phyloP scores from a whole-genome alignment of 2,329 filamentous ascomycete genomes.

The Westerdykella aurantiaca region DNA sequence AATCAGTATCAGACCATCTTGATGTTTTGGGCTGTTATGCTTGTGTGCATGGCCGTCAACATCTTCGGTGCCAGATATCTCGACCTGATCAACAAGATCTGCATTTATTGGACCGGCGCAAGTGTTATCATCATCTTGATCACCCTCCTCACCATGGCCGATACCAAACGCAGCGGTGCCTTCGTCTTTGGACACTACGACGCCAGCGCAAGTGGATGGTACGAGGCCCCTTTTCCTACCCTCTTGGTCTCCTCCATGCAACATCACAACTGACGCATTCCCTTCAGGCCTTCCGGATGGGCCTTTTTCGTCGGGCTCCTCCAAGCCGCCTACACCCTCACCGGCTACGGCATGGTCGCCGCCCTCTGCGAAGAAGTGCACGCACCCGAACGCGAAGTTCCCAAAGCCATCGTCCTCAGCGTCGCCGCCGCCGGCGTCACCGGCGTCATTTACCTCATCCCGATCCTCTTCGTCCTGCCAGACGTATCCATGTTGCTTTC shows the following conservation, averaged over 20 bases:
- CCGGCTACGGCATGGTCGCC: slow-evolving; percentile 65
- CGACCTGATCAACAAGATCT: slow-evolving; percentile 65
- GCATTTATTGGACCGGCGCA: slow-evolving; percentile 65
- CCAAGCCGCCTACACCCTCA: slow-evolving; percentile 58
- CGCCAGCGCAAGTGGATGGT: slow-evolving; percentile 59
- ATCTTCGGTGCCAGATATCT: slow-evolving; percentile 58
- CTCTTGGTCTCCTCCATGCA: background rate
- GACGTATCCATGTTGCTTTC: slow-evolving; percentile 57
- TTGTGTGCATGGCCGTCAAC: slow-evolving; percentile 59
- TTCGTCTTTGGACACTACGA: slow-evolving; percentile 67
- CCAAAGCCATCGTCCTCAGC: slow-evolving; percentile 64
- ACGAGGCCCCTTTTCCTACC: slow-evolving; percentile 12
- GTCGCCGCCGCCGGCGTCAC: slow-evolving; percentile 62
- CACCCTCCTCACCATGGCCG: slow-evolving; percentile 56
- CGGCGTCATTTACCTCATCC: slow-evolving; percentile 62
- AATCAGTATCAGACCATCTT: slow-evolving; percentile 65
- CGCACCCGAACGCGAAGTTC: slow-evolving; percentile 62
- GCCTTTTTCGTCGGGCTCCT: slow-evolving; percentile 67
- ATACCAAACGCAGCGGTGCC: slow-evolving; percentile 51
- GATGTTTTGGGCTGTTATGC: slow-evolving; percentile 66
- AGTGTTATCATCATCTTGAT: slow-evolving; percentile 65
- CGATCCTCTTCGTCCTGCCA: slow-evolving; percentile 70
- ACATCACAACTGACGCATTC: background rate
- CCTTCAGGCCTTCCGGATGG: slow-evolving; percentile 56
- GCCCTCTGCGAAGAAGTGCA: slow-evolving; percentile 69